Evolutionary conservation across 345 rosid genomes (phyloP).

Genomic region (Salix dunnii): DNA sequence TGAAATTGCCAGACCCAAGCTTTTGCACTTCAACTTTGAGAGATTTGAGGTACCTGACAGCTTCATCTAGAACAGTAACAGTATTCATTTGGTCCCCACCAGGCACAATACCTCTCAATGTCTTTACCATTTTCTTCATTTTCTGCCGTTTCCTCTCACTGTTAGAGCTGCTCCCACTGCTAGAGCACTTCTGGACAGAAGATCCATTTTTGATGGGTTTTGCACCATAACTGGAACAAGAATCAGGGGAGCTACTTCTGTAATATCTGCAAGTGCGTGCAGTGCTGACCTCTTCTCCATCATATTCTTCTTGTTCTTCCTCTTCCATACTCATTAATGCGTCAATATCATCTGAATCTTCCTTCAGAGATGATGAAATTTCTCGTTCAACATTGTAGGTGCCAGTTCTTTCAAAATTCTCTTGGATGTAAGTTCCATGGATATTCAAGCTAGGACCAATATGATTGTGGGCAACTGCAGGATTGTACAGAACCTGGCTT

Average conservation of each 20-base stretch:
- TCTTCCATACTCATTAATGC: conserved; percentile 68
- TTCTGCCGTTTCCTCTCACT: conserved; percentile 53
- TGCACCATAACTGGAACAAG: conserved; percentile 45
- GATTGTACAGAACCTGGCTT: conserved; percentile 77
- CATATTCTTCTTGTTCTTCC: conserved; percentile 35
- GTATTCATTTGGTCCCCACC: conserved; percentile 74
- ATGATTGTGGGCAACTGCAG: conserved; percentile 58
- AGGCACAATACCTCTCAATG: conserved; percentile 65
- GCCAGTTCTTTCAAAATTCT: conserved; percentile 35
- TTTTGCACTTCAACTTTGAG: conserved; percentile 74
- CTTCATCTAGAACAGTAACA: conserved; percentile 69
- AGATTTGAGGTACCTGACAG: conserved; percentile 79
- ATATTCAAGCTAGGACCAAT: conserved; percentile 38
- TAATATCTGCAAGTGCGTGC: conserved; percentile 50
- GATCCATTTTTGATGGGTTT: conserved; percentile 34
- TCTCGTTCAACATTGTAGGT: conserved; percentile 38
- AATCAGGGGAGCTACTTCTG: conserved; percentile 50
- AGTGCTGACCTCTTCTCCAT: conserved; percentile 72
- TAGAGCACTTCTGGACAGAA: conserved; percentile 37
- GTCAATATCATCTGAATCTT: conserved; percentile 85
- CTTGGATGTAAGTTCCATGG: conserved; percentile 36
- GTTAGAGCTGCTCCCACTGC: conserved; percentile 35
- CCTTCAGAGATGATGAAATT: conserved; percentile 47
- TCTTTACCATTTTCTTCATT: conserved; percentile 77
- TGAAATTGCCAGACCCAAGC: conserved; percentile 51